phyloP scores from a whole-genome alignment of 2,329 filamentous ascomycete species.

The Coniochaeta prunicola region DNA sequence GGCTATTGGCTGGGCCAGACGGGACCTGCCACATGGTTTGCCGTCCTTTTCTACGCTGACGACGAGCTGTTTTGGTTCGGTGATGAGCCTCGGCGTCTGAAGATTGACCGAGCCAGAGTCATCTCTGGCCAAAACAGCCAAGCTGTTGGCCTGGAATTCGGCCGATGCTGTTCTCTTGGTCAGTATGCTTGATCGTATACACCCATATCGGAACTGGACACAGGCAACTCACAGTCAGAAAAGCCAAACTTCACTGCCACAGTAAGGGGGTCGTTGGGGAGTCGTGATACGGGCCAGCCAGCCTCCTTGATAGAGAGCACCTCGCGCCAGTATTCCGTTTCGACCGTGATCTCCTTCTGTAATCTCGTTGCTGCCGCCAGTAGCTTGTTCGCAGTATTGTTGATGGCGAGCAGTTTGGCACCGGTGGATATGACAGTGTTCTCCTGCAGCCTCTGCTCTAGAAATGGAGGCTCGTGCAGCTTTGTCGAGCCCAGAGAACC shows the following conservation, averaged over 20 bases:
- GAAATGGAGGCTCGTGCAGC: slow-evolving; percentile 52
- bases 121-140: slow-evolving; percentile 70
- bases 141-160: slow-evolving; percentile 60
- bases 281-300: slow-evolving; percentile 78
- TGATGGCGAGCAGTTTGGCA: slow-evolving; percentile 72
- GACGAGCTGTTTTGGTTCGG: slow-evolving; percentile 53
- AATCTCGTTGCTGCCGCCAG: slow-evolving; percentile 65
- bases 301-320: slow-evolving; percentile 72
- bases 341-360: slow-evolving; percentile 68
- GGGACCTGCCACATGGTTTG: slow-evolving; percentile 49
- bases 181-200: slow-evolving; percentile 12
- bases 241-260: slow-evolving; percentile 88
- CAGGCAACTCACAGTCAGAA: slow-evolving; percentile 51
- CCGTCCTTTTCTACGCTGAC: slow-evolving; percentile 57
- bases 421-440: slow-evolving; percentile 54
- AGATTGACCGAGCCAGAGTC: slow-evolving; percentile 70
- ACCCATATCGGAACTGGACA: slow-evolving; percentile 4
- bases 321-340: slow-evolving; percentile 85
- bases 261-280: slow-evolving; percentile 65
- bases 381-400: slow-evolving; percentile 66
- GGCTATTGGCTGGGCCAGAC: slow-evolving; percentile 42
- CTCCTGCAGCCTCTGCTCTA: slow-evolving; percentile 46
- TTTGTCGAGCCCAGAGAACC: slow-evolving; percentile 67
- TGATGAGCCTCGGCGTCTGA: slow-evolving; percentile 51
- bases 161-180: slow-evolving; percentile 36